phyloP scores from a whole-genome alignment of 2,329 filamentous ascomycete species.

The Westerdykella sp. region DNA sequence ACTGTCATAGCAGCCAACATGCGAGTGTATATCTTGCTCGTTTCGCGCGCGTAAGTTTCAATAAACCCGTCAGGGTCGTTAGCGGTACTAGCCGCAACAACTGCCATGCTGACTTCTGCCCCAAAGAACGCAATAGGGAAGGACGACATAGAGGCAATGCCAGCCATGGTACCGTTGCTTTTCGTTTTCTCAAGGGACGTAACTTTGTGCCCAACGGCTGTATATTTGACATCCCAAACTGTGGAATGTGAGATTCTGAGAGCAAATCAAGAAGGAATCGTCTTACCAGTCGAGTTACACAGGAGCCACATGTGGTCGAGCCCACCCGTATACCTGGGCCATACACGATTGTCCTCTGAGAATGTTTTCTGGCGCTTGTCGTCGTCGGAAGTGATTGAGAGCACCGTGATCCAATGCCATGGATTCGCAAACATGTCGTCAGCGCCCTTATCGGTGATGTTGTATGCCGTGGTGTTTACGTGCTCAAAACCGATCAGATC shows the following conservation, averaged over 20 bases:
- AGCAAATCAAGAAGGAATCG: neutral
- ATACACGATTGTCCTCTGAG: neutral
- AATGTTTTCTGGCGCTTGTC: neutral
- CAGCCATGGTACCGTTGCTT: conserved; percentile 10
- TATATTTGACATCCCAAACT: conserved; percentile 3
- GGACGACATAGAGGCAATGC: conserved; percentile 7
- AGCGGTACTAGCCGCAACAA: neutral
- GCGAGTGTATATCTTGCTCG: conserved; percentile 7
- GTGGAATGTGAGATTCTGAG: neutral
- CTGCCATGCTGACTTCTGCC: neutral
- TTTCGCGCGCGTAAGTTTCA: conserved; percentile 3
- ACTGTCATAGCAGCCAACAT: conserved; percentile 7
- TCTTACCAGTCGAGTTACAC: conserved; percentile 9
- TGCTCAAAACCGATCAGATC: neutral
- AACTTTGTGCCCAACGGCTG: neutral
- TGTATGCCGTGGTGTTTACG: neutral
- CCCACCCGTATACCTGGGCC: neutral
- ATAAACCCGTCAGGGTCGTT: conserved; percentile 4
- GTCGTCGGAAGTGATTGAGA: neutral
- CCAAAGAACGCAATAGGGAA: neutral
- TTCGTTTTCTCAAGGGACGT: conserved; percentile 1
- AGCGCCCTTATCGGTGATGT: conserved; percentile 3
- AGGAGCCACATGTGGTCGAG: neutral
- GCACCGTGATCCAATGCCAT: neutral
- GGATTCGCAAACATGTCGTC: conserved; percentile 6